Percentiles rank a stretch among this genome's conserved stretches.
Conservation (phyloP, 306 rosid genomes). For the Dicorynia guianensis region DNA sequence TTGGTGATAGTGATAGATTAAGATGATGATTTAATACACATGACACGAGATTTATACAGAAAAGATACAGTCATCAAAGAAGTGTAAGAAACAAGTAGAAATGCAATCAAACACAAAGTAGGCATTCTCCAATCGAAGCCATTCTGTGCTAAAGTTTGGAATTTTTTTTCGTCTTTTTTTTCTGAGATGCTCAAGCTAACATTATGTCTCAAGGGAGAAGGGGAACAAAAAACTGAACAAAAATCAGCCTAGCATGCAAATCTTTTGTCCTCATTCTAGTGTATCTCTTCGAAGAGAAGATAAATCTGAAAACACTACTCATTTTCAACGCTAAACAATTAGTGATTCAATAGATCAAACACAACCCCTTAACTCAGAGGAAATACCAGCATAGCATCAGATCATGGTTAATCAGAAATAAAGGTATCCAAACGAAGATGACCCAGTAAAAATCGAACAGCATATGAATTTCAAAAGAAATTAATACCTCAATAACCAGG, state of each 20-base stretch:
- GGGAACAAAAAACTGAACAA: not conserved
- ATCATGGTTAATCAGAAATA: not conserved
- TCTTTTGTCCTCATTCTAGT: not conserved
- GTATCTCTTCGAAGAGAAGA: not conserved
- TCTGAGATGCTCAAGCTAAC: not conserved
- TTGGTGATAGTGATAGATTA: not conserved
- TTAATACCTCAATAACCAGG: not conserved
- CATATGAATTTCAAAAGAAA: not conserved
- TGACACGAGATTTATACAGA: not conserved
- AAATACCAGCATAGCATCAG: conserved; percentile 1
- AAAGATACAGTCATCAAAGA: conserved; percentile 21
- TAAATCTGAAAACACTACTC: not conserved
- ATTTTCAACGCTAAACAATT: not conserved
- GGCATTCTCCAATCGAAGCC: conserved; percentile 26
- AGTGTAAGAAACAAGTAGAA: conserved; percentile 5
- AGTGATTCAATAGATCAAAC: conserved; percentile 11
- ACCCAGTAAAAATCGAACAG: not conserved
- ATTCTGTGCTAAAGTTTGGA: not conserved
- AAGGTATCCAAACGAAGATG: not conserved
- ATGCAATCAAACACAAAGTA: not conserved
- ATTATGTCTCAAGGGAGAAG: not conserved
- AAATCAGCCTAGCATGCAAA: conserved; percentile 19
- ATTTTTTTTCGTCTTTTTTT: not conserved
- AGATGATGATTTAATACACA: not conserved
- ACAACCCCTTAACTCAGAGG: not conserved